A percentile compares a stretch with the other conserved stretches of the same genome.
Evolutionary conservation across 2,329 filamentous ascomycete genomes (phyloP).

Genomic region (Arthroderma sp.): DNA sequence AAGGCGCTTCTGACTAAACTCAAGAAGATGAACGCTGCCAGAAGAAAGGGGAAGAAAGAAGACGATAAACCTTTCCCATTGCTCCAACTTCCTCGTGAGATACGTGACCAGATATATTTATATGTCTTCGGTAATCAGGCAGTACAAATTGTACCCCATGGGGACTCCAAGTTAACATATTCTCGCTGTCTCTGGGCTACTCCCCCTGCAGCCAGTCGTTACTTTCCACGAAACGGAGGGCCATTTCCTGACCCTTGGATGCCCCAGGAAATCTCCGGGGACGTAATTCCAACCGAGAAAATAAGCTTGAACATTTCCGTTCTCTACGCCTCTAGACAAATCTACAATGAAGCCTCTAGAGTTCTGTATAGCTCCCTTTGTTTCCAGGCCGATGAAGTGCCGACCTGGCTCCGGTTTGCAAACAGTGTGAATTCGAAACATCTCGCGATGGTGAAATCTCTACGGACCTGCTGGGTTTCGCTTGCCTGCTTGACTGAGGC

Average conservation of each 20-base stretch:
- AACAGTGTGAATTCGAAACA: constrained; percentile 12
- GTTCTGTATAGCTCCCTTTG: constrained; percentile 18
- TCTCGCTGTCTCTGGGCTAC: constrained; percentile 18
- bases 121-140: constrained; percentile 23
- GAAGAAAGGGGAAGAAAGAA: not conserved
- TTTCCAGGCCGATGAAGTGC: constrained; percentile 26
- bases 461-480: constrained; percentile 3
- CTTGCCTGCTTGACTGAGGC: constrained; percentile 5
- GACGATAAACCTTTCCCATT: constrained; percentile 1
- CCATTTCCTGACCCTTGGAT: constrained; percentile 13
- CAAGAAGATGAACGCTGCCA: too few relatives aligned
- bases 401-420: constrained; percentile 24
- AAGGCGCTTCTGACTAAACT: too few relatives aligned
- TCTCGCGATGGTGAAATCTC: constrained; percentile 7
- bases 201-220: constrained; percentile 16
- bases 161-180: constrained; percentile 24
- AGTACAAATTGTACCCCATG: constrained; percentile 22
- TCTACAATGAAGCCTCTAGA: constrained; percentile 22
- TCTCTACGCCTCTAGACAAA: constrained; percentile 21
- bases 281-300: too few relatives aligned
- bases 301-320: constrained; percentile 12
- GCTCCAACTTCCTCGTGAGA: constrained; percentile 20
- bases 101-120: constrained; percentile 26
- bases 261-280: constrained; percentile 12
- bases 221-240: constrained; percentile 22